These are phyloP conservation scores for Erysimum pusillum DNA, from an alignment of 441 rosid species.

Conservation along the genomic window DNA sequence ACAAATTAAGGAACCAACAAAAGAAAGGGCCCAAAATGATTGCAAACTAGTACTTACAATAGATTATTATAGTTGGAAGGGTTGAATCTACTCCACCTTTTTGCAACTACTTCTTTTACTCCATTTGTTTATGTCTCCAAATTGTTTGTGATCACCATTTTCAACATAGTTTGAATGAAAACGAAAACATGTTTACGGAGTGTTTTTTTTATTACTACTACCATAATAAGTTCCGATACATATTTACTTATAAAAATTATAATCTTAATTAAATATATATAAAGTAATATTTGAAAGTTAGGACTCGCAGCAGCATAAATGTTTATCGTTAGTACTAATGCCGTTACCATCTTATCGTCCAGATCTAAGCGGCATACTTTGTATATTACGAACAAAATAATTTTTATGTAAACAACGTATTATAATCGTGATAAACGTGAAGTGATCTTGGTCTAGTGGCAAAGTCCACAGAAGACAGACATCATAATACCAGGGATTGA, in stretches of 20 bases:
- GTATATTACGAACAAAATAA: background rate
- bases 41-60: conserved; percentile 23
- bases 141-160: conserved; percentile 11
- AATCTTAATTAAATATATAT: too few species aligned
- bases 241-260: too few species aligned
- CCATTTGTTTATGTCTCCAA: conserved; percentile 4
- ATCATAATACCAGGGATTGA: too few species aligned
- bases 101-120: background rate
- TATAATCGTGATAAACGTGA: background rate
- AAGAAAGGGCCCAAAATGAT: conserved; percentile 39
- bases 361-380: background rate
- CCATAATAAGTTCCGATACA: background rate
- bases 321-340: too few species aligned
- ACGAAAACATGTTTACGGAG: background rate
- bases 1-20: conserved; percentile 11
- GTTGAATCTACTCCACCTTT: conserved; percentile 30
- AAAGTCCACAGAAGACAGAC: too few species aligned
- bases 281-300: background rate
- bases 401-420: background rate
- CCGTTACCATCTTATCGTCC: too few species aligned
- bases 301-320: background rate
- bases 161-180: background rate
- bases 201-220: background rate
- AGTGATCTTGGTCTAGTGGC: too few species aligned
- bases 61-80: conserved; percentile 8